A percentile compares a stretch with the other conserved stretches of the same genome.
Evolutionary conservation across 805 yeast genomes (phyloP).

Genomic region (Sporopachydermia quercuum): DNA sequence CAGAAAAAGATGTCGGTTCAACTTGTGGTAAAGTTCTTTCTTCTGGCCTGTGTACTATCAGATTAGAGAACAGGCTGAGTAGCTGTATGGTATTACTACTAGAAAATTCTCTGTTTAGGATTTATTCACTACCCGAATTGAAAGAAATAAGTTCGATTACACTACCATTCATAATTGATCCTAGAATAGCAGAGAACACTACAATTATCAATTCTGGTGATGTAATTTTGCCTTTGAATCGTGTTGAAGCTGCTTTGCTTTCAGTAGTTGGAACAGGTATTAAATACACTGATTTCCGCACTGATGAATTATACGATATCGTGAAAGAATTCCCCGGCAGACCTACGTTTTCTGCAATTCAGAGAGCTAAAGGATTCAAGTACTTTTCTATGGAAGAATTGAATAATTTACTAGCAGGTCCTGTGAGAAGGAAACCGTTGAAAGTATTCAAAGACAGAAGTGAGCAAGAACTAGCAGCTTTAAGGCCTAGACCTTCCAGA

Average conservation of each 20-base stretch:
- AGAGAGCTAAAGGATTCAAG: constrained; percentile 74
- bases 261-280: constrained; percentile 32
- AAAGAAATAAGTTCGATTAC: constrained; percentile 37
- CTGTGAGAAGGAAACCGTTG: constrained; percentile 13
- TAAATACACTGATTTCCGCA: constrained; percentile 13
- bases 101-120: constrained; percentile 12
- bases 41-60: constrained; percentile 36
- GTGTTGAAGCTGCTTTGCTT: constrained; percentile 37
- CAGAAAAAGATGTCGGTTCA: constrained; percentile 44
- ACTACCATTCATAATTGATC: constrained; percentile 27
- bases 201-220: constrained; percentile 28
- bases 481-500: background rate
- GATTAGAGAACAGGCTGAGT: constrained; percentile 11
- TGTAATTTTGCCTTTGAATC: constrained; percentile 33
- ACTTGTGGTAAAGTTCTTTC: constrained; percentile 27
- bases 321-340: constrained; percentile 57
- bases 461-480: constrained; percentile 2
- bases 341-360: constrained; percentile 65
- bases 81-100: constrained; percentile 14
- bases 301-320: constrained; percentile 57
- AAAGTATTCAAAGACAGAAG: constrained; percentile 4
- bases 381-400: constrained; percentile 48
- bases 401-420: constrained; percentile 6
- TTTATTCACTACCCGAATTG: constrained; percentile 44
- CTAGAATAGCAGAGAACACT: constrained; percentile 27